Percentiles rank a stretch among this genome's conserved stretches.
phyloP scores from a whole-genome alignment of 495 filamentous ascomycete species.

The Penicillium lividum region DNA sequence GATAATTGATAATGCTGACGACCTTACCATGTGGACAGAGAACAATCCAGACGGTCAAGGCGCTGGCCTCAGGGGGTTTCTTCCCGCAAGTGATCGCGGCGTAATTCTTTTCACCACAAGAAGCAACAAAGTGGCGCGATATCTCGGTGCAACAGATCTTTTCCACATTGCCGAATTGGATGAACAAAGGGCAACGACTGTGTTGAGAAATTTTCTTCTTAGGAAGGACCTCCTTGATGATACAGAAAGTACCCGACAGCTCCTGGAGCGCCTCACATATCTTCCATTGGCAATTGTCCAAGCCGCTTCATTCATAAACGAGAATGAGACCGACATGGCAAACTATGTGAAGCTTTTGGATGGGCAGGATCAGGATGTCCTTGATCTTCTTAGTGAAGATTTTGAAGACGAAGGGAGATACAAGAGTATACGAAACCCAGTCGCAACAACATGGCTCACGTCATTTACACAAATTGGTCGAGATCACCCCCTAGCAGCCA shows the following conservation, averaged over 20 bases:
- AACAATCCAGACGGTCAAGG: not conserved
- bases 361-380: constrained; percentile 38
- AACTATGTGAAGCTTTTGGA: constrained; percentile 48
- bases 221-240: constrained; percentile 25
- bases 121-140: constrained; percentile 26
- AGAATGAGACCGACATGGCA: constrained; percentile 34
- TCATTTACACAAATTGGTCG: constrained; percentile 51
- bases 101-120: constrained; percentile 42
- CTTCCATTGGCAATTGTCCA: constrained; percentile 47
- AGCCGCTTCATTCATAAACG: constrained; percentile 47
- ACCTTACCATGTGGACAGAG: constrained; percentile 32
- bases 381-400: constrained; percentile 49
- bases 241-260: constrained; percentile 1
- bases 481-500: constrained; percentile 27
- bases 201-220: constrained; percentile 30
- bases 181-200: constrained; percentile 15
- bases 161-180: constrained; percentile 31
- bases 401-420: constrained; percentile 51
- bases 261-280: constrained; percentile 31
- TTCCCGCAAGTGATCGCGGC: constrained; percentile 32
- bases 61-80: constrained; percentile 16
- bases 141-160: constrained; percentile 21
- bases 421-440: constrained; percentile 44
- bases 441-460: constrained; percentile 57
- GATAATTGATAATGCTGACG: constrained; percentile 45